Base-by-base conservation (phyloP, 2,329 filamentous ascomycete species). In the Penicillium sp. region DNA sequence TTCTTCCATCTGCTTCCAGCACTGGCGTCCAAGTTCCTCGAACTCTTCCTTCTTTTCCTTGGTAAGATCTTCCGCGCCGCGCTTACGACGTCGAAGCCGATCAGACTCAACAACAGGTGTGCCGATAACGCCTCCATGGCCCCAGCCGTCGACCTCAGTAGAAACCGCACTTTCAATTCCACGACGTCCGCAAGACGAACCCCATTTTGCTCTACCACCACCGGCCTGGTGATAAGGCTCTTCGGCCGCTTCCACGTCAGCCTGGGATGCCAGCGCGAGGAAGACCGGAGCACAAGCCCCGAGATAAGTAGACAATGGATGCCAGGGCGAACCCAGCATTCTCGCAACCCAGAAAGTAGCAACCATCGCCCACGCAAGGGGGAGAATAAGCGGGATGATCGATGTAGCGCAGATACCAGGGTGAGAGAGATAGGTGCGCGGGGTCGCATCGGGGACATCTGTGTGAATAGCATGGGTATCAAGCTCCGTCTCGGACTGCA, bases 61-160 rank as follows among this genome's bases (percentile, higher is more conserved):
- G 0, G 86, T 92, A 47, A 87, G 75, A 53, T 88, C 81, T 25
- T 71, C 74, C 2, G 84, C 82, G 15, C 81, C 83, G 4, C 80
- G 78, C 72, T 84, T 87, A 61, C 91, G 81, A 12, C 81, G 79
- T 25, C 80, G 77, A 67, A 79, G 82, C 43, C 79, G 75, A 63
- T 85, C 77, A 54, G 80, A 76, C 3, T 81, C 81, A 45, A 76
- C 67, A 41, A 78, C 75, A 67, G 69, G 71, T 65, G 86, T 88
- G 0, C 80, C 75, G 31, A 84, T 71, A 33, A 76, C 78, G 3
- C 85, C 85, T 45, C 82, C 81, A 71, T 80, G 80, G 0, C 91
- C 93, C 92, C 93, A 97, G 8, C 91, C 90, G 43, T 90, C 86
- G 3, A 96, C 88, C 73, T 96, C 91, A 1, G 92, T 95, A 67